Evolutionary conservation across 306 rosid genomes (phyloP).

Genomic region (Ceratonia siliqua): DNA sequence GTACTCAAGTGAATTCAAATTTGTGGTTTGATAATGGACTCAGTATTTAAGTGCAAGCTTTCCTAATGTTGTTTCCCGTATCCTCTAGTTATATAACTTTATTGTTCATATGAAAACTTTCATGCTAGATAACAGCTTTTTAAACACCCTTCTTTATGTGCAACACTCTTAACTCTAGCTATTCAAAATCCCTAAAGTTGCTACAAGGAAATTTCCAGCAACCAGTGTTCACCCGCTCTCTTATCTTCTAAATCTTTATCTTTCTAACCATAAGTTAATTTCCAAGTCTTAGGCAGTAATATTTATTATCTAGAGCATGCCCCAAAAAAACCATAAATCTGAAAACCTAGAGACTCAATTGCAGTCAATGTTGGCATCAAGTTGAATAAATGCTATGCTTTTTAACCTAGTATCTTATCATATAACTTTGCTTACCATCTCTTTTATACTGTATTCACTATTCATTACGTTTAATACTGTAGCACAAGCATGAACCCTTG

Average conservation of each 20-base stretch:
- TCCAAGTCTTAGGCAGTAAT: neutral
- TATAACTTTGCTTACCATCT: neutral
- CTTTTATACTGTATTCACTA: neutral
- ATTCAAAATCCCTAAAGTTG: neutral
- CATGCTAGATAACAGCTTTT: neutral
- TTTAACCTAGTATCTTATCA: neutral
- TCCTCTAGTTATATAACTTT: neutral
- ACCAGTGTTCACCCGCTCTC: neutral
- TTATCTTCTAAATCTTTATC: neutral
- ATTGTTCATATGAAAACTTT: neutral
- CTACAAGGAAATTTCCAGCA: neutral
- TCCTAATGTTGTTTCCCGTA: neutral
- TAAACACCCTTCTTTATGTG: neutral
- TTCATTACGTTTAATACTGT: neutral
- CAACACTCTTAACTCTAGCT: neutral
- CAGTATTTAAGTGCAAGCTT: neutral
- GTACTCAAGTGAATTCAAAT: neutral
- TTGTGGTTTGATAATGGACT: neutral
- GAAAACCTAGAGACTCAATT: neutral
- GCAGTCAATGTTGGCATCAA: neutral
- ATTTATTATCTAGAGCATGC: neutral
- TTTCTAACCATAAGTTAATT: neutral
- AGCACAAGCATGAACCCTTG: conserved; percentile 6
- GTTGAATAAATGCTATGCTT: neutral
- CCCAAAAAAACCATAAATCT: neutral